Percentiles rank a stretch among this genome's conserved stretches.
Evolutionary conservation across 345 rosid species (phyloP).

Genomic region (Gossypium rotundifolium): DNA sequence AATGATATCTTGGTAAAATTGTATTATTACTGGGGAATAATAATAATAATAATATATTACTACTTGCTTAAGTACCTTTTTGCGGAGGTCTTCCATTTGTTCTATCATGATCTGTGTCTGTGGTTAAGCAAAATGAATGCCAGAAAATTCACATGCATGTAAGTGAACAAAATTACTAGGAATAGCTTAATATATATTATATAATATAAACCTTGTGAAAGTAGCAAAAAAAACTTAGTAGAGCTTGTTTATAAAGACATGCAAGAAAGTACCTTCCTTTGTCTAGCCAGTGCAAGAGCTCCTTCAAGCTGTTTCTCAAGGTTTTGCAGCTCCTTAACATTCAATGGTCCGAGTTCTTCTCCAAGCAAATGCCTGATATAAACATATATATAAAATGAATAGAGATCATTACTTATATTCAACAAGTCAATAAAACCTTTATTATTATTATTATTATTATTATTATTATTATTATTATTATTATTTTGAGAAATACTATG

Average conservation of each 20-base stretch:
- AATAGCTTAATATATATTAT: no score
- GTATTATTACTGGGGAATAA: neutral
- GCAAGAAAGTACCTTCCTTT: slow-evolving; percentile 52
- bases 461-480: neutral
- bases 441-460: neutral
- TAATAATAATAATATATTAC: neutral
- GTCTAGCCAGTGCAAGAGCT: slow-evolving; percentile 67
- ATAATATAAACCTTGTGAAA: neutral
- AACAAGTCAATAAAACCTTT: neutral
- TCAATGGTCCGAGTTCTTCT: slow-evolving; percentile 75
- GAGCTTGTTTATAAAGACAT: neutral
- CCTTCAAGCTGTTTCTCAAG: slow-evolving; percentile 83
- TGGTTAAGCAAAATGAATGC: neutral
- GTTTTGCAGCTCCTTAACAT: slow-evolving; percentile 59
- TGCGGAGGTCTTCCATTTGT: slow-evolving; percentile 83
- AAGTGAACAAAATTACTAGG: no score
- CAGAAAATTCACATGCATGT: no score
- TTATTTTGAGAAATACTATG: neutral
- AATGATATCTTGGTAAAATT: neutral
- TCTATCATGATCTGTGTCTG: slow-evolving; percentile 73
- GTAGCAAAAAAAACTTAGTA: neutral
- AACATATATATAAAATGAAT: neutral
- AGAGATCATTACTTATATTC: neutral
- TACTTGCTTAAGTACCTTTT: slow-evolving; percentile 39
- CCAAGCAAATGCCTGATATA: slow-evolving; percentile 69